Base-by-base conservation (phyloP, 2,329 filamentous ascomycete species). In the Clarireedia paspali region DNA sequence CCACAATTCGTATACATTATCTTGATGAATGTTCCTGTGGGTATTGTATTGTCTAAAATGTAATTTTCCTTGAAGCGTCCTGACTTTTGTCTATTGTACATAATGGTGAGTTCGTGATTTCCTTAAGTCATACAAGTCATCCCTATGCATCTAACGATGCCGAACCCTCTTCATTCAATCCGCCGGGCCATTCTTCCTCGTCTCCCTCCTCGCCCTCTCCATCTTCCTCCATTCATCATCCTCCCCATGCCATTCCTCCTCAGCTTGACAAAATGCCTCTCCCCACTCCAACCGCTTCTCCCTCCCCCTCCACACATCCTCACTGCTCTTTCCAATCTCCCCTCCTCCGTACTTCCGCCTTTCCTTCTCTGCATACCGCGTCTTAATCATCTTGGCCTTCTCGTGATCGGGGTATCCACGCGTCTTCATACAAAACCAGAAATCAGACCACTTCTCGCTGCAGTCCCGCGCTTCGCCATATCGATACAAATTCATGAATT, bases 381-480 rank as follows among this genome's bases (percentile, higher is more conserved):
- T 67, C 38, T 63, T 66, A 44, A 73, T 69, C 55, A 68, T 67
- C 34, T 63, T 79, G 58, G 80, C 83, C 65, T 83, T 82, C 62
- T 83, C 74, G 45, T 77, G 73, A 24, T 81, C 79, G 0, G 77
- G 71, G 66, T 83, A 83, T 2, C 79, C 78, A 66, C 87, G 84
- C 39, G 84, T 85, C 61, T 89, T 85, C 91, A 97, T 96, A 77
- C 94, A 99, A 74, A 96, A 92, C 88, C 91, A 95, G 73, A 96
- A 97, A 71, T 96, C 89, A 59, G 86, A 81, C 91, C 92, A 96
- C 60, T 91, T 85, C 63, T 95, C 87, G 59, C 78, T 82, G 77
- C 94, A 99, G 3, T 81, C 79, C 46, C 86, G 82, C 66, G 95
- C 75, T 44, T 77, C 75, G 59, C 94, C 94, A 68, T 90, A 86